Base-by-base conservation (phyloP, 345 rosid genomes). In the Crucihimalaya himalaica region DNA sequence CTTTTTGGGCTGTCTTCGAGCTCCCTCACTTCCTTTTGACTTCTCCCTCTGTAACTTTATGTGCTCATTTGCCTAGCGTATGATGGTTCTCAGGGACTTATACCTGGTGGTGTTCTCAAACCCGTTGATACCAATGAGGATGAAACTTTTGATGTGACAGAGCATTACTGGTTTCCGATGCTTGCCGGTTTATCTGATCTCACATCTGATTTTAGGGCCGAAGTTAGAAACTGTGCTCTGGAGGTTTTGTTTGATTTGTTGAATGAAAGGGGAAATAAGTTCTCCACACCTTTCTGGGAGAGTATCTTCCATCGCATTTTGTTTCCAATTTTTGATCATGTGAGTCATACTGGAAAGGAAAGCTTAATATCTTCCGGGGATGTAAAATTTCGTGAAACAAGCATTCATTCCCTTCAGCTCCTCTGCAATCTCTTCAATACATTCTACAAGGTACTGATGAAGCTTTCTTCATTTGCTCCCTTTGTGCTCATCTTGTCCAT, bases 351-450 rank as follows among this genome's bases (percentile, higher is more conserved):
- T 80, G 96, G 96, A 76, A 88, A 84, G 83, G 97, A 89, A 65
- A 83, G 89, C 70, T 71, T 86, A 51, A 61, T 81, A 62, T 81
- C 94, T 60, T 84, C 91, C 5, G 92, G 88, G 54, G 92, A 92
- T 63, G 83, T 89, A 66, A 85, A 90, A 92, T 84, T 88, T 74
- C 92, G 92, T 57, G 97, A 92, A 84, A 88, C 96, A 63, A 92
- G 97, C 77, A 85, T 89, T 73, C 97, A 92, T 72, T 89, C 97
- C 29, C 86, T 83, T 59, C 86, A 81, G 84, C 79, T 92, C 78
- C 89, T 95, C 50, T 95, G 98, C 91, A 90, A 92, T 84, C 97
- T 95, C 58, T 95, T 95, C 79, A 95, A 92, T 83, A 83, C 86
- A 23, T 83, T 83, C 73, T 83, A 83, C 77, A 83, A 78, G 86